phyloP scores from a whole-genome alignment of 257 asterid genomes.

The Prunella vulgaris region DNA sequence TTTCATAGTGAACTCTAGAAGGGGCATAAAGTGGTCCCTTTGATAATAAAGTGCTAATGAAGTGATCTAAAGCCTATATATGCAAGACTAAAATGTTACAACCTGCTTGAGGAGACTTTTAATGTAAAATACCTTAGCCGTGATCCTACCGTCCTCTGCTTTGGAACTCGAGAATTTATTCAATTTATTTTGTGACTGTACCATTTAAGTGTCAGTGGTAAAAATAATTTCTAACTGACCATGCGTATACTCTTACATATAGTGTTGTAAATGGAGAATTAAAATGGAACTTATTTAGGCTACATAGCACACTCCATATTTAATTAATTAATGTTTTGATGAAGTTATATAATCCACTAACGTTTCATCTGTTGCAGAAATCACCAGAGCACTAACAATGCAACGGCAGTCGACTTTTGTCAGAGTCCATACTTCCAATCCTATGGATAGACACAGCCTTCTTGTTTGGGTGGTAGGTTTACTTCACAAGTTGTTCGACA shows the following conservation, averaged over 20 bases:
- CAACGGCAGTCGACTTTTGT: slow-evolving; percentile 85
- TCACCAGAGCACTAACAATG: slow-evolving; percentile 69
- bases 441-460: slow-evolving; percentile 54
- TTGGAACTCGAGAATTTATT: no score
- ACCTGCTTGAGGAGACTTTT: no score
- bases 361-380: slow-evolving; percentile 37
- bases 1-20: no score
- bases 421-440: slow-evolving; percentile 75
- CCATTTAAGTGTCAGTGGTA: no score
- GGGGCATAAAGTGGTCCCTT: no score
- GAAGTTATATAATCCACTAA: neutral
- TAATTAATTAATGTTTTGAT: neutral
- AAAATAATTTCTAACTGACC: no score
- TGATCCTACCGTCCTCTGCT: no score
- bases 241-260: neutral
- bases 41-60: no score
- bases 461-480: slow-evolving; percentile 83
- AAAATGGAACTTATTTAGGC: slow-evolving; percentile 3
- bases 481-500: neutral
- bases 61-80: no score
- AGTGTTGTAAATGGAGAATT: neutral
- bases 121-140: no score
- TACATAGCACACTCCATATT: neutral
- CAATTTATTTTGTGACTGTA: no score
- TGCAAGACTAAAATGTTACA: neutral